Percentiles rank a stretch among this genome's conserved stretches.
These are phyloP conservation scores for Aegilops speltoides DNA, from an alignment of 176 grass and related monocot genomes.

Conservation along the genomic window DNA sequence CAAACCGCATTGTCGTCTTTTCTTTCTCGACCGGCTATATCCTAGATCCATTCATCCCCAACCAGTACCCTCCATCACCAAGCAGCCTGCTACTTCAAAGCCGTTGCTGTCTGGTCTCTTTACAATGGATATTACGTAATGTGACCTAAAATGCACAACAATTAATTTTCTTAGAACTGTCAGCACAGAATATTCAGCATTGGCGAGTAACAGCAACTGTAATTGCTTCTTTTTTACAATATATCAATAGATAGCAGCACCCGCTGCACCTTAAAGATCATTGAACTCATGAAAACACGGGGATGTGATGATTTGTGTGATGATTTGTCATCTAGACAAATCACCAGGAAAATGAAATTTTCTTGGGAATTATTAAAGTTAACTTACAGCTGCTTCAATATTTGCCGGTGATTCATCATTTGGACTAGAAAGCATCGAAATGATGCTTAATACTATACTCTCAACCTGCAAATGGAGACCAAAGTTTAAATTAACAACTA, in stretches of 20 bases:
- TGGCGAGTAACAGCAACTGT: neutral
- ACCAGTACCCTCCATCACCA: neutral
- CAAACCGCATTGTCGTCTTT: neutral
- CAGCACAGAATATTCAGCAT: neutral
- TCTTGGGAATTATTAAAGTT: conserved; percentile 6
- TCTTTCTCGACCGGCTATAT: neutral
- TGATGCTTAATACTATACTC: conserved; percentile 95
- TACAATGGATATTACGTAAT: neutral
- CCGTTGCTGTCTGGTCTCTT: neutral
- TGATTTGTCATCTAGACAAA: neutral
- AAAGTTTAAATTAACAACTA: neutral
- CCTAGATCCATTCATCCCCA: neutral
- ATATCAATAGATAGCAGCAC: neutral
- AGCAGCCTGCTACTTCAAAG: neutral
- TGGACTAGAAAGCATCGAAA: conserved; percentile 93
- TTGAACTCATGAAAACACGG: neutral
- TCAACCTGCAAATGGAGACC: conserved; percentile 59
- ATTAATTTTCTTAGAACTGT: neutral
- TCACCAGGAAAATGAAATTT: conserved; percentile 2
- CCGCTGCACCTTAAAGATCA: neutral
- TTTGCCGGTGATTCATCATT: conserved; percentile 91
- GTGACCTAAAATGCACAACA: neutral
- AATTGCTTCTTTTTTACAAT: neutral
- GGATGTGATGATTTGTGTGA: neutral
- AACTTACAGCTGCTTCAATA: conserved; percentile 91